phyloP scores from a whole-genome alignment of 768 basidiomycete species.

The Cystofilobasidium bisporidii region DNA sequence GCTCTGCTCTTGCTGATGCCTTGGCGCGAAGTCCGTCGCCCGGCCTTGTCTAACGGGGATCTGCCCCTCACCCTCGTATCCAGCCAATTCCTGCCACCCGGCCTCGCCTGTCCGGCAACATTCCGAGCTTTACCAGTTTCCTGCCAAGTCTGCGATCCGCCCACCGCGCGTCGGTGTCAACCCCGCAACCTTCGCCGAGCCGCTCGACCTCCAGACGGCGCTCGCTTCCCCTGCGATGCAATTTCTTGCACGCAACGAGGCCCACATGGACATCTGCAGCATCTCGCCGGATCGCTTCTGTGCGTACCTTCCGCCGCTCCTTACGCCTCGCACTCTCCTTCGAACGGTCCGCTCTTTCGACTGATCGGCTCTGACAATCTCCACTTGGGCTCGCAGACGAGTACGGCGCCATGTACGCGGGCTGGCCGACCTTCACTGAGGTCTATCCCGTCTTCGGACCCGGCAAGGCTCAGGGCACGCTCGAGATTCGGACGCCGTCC shows the following conservation, averaged over 20 bases:
- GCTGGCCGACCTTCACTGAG: conserved; percentile 18
- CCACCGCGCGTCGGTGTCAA: conserved; percentile 5
- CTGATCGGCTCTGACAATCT: too few species aligned
- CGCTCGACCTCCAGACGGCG: not conserved
- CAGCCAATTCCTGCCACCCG: conserved; percentile 18
- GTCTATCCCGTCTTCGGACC: conserved; percentile 15
- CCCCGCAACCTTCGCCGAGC: not conserved
- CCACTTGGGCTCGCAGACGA: conserved; percentile 9
- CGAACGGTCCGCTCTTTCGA: too few species aligned
- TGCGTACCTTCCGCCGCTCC: too few species aligned
- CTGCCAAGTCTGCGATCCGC: not conserved
- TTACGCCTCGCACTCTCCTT: too few species aligned
- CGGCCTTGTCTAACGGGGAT: too few species aligned
- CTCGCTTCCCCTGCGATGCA: not conserved
- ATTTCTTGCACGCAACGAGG: not conserved
- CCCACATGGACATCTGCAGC: conserved; percentile 5
- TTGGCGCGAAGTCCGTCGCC: too few species aligned
- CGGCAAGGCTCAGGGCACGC: not conserved
- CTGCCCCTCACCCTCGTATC: too few species aligned
- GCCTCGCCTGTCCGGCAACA: not conserved
- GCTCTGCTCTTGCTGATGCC: too few species aligned
- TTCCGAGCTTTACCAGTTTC: conserved; percentile 5
- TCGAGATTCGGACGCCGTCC: conserved; percentile 17
- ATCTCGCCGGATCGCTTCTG: conserved; percentile 13
- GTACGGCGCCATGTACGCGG: conserved; percentile 11